These are phyloP conservation scores for Annulohypoxylon nitens DNA, from an alignment of 495 filamentous ascomycete genomes.

Conservation along the genomic window DNA sequence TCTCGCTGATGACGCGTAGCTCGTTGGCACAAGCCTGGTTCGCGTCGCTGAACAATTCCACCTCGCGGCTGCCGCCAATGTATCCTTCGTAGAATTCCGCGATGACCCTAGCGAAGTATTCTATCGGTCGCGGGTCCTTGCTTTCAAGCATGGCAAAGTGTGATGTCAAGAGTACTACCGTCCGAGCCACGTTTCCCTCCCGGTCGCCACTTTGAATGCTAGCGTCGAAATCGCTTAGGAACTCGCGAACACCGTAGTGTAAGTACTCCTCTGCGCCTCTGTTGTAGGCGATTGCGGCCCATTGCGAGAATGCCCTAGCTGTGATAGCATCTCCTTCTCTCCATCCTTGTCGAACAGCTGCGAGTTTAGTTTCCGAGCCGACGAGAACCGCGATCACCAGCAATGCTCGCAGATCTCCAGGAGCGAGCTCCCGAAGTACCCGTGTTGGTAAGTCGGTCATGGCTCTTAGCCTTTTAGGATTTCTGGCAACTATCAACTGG, in stretches of 20 bases:
- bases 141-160: not conserved
- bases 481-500: too few species aligned
- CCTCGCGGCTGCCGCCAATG: not conserved
- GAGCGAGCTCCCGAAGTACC: not conserved
- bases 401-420: not conserved
- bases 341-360: not conserved
- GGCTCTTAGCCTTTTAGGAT: too few species aligned
- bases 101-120: not conserved
- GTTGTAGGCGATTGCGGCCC: not conserved
- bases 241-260: not conserved
- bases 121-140: not conserved
- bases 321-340: not conserved
- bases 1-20: not conserved
- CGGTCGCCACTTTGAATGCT: not conserved
- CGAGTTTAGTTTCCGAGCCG: not conserved
- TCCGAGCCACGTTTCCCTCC: not conserved
- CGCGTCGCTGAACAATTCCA: not conserved
- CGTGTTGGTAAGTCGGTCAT: too few species aligned
- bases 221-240: not conserved
- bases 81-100: not conserved
- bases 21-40: not conserved
- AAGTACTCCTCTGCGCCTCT: not conserved
- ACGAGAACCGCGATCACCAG: not conserved
- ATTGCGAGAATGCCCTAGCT: not conserved
- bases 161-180: not conserved